These are phyloP conservation scores for Hericium alpestre DNA, from an alignment of 768 basidiomycete species.

Conservation along the genomic window DNA sequence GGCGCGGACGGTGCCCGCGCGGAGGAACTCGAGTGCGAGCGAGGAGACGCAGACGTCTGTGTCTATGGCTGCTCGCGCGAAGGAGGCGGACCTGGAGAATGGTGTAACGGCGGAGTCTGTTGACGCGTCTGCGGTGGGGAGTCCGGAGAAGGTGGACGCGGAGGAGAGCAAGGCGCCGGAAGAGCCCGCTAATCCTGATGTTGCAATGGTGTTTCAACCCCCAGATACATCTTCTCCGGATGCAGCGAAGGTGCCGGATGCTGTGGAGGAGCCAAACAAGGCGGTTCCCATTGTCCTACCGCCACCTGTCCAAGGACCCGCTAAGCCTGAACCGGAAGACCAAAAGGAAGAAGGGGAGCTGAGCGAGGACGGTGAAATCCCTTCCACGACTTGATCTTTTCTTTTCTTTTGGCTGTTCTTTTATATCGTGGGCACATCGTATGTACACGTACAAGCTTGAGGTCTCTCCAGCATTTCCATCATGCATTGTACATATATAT, in stretches of 20 bases:
- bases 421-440: too few relatives aligned
- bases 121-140: slow-evolving; percentile 1
- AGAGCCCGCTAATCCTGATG: not conserved
- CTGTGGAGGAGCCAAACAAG: too few relatives aligned
- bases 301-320: not conserved
- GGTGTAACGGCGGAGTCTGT: not conserved
- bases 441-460: too few relatives aligned
- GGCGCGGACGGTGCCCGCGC: not conserved
- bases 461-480: too few relatives aligned
- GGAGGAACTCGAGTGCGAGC: slow-evolving; percentile 14
- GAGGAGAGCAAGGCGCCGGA: not conserved
- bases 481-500: too few relatives aligned
- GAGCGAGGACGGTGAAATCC: slow-evolving; percentile 6
- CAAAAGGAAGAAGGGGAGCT: slow-evolving; percentile 4
- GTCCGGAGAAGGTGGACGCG: slow-evolving; percentile 1
- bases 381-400: not conserved
- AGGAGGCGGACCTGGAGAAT: slow-evolving; percentile 4
- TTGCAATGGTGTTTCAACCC: too few relatives aligned
- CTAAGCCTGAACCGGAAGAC: not conserved
- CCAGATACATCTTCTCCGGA: too few relatives aligned
- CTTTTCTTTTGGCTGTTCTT: too few relatives aligned
- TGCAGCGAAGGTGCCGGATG: too few relatives aligned
- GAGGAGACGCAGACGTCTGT: slow-evolving; percentile 14
- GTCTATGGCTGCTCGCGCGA: slow-evolving; percentile 12
- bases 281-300: not conserved